Conservation (phyloP, 2,329 filamentous ascomycete species). For the Aspergillus phoenicis region DNA sequence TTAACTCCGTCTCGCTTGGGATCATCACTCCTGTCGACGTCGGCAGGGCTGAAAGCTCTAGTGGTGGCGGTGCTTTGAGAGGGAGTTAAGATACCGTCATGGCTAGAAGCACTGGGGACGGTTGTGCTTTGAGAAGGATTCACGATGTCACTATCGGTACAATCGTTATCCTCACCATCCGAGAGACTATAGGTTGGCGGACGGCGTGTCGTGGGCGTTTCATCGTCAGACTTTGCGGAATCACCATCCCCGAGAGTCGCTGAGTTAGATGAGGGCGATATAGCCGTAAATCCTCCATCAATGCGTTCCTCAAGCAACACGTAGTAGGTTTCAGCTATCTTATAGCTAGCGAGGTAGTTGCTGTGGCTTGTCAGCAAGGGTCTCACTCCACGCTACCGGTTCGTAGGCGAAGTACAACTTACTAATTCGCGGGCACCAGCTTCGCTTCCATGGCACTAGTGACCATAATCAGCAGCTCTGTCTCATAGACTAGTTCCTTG, state of each 20-base stretch:
- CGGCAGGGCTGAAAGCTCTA: no score
- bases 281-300: not conserved
- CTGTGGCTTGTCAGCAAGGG: not conserved
- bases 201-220: no score
- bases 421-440: not conserved
- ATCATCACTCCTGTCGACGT: no score
- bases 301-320: not conserved
- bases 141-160: no score
- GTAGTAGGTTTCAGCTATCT: not conserved
- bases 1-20: no score
- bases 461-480: not conserved
- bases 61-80: no score
- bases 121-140: no score
- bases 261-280: not conserved
- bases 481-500: not conserved
- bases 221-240: no score
- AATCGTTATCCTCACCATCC: no score
- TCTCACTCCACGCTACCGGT: not conserved
- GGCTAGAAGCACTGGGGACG: no score
- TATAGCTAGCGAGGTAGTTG: not conserved
- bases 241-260: not conserved
- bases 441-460: not conserved
- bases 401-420: not conserved
- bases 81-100: no score
- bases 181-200: no score